A percentile compares a stretch with the other conserved stretches of the same genome.
phyloP scores from a whole-genome alignment of 805 yeast species.

The Clavispora phyllophila region DNA sequence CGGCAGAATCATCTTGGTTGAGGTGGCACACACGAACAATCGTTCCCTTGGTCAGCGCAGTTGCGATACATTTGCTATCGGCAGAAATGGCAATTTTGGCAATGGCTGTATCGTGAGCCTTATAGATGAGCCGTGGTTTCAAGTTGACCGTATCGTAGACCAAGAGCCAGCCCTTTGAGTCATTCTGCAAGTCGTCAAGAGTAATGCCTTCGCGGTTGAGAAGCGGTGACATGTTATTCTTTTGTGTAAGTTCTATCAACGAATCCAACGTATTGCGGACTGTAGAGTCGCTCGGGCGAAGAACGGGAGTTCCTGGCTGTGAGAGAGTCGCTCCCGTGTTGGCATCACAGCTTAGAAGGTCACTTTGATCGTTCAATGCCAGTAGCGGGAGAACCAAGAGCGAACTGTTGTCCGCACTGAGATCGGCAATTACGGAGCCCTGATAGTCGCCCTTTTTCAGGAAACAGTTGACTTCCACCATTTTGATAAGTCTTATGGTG shows the following conservation, averaged over 20 bases:
- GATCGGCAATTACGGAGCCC: constrained; percentile 27
- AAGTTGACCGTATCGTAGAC: constrained; percentile 36
- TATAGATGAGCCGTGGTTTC: constrained; percentile 28
- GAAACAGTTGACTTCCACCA: constrained; percentile 24
- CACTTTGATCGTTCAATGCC: constrained; percentile 25
- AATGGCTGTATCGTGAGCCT: constrained; percentile 36
- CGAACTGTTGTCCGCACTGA: constrained; percentile 33
- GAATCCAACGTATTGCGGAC: constrained; percentile 14
- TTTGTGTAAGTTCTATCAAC: constrained; percentile 24
- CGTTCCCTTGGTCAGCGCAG: constrained; percentile 41
- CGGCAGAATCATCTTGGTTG: constrained; percentile 3
- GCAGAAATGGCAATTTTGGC: constrained; percentile 28
- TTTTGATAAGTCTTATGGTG: constrained; percentile 70
- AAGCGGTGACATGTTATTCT: constrained; percentile 12
- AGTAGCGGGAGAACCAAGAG: constrained; percentile 31
- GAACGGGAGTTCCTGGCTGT: constrained; percentile 10
- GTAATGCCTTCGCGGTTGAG: constrained; percentile 15
- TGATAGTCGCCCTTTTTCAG: background rate
- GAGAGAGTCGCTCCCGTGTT: background rate
- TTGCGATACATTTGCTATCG: constrained; percentile 27
- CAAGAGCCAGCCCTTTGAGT: constrained; percentile 33
- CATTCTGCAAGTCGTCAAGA: constrained; percentile 24
- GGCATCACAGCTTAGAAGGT: constrained; percentile 21
- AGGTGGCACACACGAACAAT: constrained; percentile 33
- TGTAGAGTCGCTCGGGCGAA: constrained; percentile 18